Evolutionary conservation across 305 asterid genomes (phyloP).

Genomic region (Solanum hybrid): DNA sequence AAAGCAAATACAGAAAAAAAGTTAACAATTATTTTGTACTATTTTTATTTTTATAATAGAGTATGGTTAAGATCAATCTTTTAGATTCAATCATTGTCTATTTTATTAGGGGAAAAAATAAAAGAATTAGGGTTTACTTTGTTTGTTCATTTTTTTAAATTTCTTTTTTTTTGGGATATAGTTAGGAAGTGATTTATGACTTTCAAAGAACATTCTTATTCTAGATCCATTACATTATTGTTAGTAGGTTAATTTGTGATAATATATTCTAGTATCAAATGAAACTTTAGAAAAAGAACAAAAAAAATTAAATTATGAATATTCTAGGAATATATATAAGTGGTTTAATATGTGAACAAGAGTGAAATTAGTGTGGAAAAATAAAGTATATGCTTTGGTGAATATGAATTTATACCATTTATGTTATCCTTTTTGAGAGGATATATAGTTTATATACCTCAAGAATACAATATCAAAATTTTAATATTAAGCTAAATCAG

Average conservation of each 20-base stretch:
- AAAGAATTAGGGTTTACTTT: slow-evolving; percentile 1
- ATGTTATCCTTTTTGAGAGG: background rate
- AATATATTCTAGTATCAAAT: background rate
- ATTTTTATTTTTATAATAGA: slow-evolving; percentile 11
- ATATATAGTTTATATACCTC: background rate
- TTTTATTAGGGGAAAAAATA: background rate
- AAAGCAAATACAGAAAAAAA: background rate
- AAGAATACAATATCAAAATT: background rate
- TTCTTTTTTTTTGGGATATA: background rate
- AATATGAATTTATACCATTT: background rate
- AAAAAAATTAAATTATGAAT: background rate
- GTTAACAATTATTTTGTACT: slow-evolving; percentile 5
- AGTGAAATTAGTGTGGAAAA: background rate
- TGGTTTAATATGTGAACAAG: background rate
- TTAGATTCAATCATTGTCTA: slow-evolving; percentile 53
- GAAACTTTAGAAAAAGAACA: background rate
- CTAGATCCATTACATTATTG: background rate
- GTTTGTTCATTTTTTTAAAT: background rate
- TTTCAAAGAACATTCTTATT: background rate
- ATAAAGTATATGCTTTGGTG: background rate
- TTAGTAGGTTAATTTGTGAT: background rate
- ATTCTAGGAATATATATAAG: background rate
- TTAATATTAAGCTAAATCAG: background rate
- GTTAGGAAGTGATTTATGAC: background rate
- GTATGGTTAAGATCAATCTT: slow-evolving; percentile 58